Percentiles rank a stretch among this genome's conserved stretches.
phyloP scores from a whole-genome alignment of 148 eudicot species.

The Diospyros lotus region DNA sequence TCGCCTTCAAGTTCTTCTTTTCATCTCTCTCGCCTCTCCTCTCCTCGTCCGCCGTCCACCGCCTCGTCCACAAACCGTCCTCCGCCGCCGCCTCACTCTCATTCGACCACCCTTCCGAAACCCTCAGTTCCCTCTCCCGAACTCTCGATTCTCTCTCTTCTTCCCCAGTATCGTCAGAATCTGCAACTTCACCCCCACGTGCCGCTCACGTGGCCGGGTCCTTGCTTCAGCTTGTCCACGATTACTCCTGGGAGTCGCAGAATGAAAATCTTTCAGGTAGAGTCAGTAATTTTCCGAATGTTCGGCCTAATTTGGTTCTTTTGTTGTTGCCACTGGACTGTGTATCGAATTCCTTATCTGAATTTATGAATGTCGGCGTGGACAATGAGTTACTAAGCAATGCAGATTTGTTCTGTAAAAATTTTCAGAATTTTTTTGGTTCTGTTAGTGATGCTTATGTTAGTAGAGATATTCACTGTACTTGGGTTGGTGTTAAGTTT shows the following conservation, averaged over 20 bases:
- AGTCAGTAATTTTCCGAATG: conserved; percentile 5
- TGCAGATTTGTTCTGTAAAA: conserved; percentile 22
- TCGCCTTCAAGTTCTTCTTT: conserved; percentile 67
- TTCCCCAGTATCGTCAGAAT: conserved; percentile 5
- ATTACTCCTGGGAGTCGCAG: conserved; percentile 54
- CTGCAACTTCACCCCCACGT: conserved; percentile 2
- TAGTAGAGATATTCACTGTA: conserved; percentile 60
- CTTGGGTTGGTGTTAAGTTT: conserved; percentile 71
- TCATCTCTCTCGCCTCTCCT: conserved; percentile 75
- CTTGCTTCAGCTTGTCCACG: conserved; percentile 54
- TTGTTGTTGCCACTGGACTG: conserved; percentile 55
- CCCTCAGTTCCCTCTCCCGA: conserved; percentile 33
- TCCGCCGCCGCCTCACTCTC: conserved; percentile 36
- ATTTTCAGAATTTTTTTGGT: conserved; percentile 44
- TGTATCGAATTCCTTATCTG: conserved; percentile 29
- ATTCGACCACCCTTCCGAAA: conserved; percentile 35
- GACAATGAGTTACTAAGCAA: conserved; percentile 18
- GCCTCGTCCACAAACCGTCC: conserved; percentile 19
- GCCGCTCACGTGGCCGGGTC: conserved; percentile 34
- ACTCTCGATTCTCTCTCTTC: conserved; percentile 31
- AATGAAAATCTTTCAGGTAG: conserved; percentile 25
- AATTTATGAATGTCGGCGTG: conserved; percentile 31
- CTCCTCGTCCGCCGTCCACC: conserved; percentile 46
- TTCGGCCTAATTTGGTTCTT: conserved; percentile 66
- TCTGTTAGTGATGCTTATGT: conserved; percentile 48